Conservation (phyloP, 345 rosid genomes). For the Eutrema heterophyllum region DNA sequence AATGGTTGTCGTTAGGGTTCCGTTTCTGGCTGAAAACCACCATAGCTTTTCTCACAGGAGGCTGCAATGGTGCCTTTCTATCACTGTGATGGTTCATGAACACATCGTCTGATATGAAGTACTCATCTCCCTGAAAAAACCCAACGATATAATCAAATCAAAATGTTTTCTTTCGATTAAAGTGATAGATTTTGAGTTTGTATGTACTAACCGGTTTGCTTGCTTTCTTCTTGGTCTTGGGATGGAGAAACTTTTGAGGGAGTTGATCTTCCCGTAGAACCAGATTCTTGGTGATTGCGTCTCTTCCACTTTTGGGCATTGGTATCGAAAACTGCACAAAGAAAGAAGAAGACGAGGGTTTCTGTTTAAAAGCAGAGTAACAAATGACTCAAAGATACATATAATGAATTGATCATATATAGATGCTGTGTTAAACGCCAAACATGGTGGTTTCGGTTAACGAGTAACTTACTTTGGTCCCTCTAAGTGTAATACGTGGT, state of each 20-base stretch:
- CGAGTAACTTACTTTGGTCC: constrained; percentile 63
- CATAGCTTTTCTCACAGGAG: constrained; percentile 80
- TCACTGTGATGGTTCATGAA: constrained; percentile 58
- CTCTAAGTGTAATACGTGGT: constrained; percentile 66
- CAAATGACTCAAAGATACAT: too few species aligned
- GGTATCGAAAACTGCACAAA: constrained; percentile 73
- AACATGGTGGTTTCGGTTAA: neutral
- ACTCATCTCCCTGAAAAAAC: constrained; percentile 58
- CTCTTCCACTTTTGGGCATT: constrained; percentile 90
- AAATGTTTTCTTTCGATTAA: neutral
- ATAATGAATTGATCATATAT: neutral
- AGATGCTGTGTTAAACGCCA: neutral
- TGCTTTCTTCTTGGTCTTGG: constrained; percentile 79
- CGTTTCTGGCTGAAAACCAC: constrained; percentile 82
- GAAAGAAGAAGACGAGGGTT: neutral
- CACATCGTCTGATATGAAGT: constrained; percentile 44
- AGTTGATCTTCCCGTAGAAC: constrained; percentile 92
- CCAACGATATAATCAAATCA: neutral
- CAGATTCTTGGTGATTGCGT: constrained; percentile 70
- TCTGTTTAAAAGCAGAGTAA: neutral
- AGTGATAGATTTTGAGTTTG: neutral
- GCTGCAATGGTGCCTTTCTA: constrained; percentile 60
- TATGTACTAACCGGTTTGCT: constrained; percentile 50
- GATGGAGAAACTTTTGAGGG: constrained; percentile 74
- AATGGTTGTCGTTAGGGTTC: constrained; percentile 96